phyloP scores from a whole-genome alignment of 2,329 filamentous ascomycete genomes.

The Arthrobotrys musiformis region DNA sequence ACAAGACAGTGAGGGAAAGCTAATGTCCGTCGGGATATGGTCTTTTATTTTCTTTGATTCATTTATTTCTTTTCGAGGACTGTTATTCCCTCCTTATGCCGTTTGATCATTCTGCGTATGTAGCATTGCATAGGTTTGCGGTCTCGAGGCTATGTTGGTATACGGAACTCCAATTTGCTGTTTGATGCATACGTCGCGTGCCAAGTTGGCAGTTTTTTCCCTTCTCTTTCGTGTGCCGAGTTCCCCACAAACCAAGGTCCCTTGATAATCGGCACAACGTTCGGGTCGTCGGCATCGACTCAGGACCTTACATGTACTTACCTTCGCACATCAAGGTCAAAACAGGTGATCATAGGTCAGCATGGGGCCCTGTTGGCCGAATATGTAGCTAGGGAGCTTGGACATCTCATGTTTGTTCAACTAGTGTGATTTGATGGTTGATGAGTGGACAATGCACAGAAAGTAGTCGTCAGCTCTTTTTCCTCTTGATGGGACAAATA shows the following conservation, averaged over 20 bases:
- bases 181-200: not conserved
- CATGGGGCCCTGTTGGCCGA: not conserved
- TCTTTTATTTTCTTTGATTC: not conserved
- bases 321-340: constrained; percentile 9
- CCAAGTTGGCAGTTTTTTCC: not conserved
- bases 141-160: no score
- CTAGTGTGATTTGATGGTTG: no score
- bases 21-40: constrained; percentile 5
- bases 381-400: not conserved
- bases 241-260: not conserved
- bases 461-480: constrained; percentile 9
- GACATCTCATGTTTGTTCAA: no score
- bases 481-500: constrained; percentile 17
- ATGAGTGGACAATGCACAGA: not conserved
- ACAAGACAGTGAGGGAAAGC: no score
- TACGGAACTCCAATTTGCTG: not conserved
- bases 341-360: constrained; percentile 6
- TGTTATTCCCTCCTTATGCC: not conserved
- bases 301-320: no score
- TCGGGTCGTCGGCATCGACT: constrained; percentile 15
- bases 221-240: not conserved
- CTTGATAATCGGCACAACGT: not conserved
- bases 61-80: not conserved
- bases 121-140: no score
- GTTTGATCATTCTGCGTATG: no score